Percentiles rank a stretch among this genome's conserved stretches.
phyloP scores from a whole-genome alignment of 192 early-diverging fungal species.

The Lunasporangiospora selenospora region DNA sequence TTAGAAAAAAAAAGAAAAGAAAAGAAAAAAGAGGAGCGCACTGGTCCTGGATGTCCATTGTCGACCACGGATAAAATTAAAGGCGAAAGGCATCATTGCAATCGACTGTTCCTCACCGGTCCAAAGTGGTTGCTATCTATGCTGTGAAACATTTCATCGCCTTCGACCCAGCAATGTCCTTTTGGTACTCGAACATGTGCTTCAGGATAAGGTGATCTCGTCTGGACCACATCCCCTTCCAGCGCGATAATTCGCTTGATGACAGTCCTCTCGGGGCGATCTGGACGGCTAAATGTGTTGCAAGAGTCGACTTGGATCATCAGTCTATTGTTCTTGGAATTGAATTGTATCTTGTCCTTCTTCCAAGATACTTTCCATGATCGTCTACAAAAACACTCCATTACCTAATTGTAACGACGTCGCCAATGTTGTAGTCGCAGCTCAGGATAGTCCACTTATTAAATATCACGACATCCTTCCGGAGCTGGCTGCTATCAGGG shows the following conservation, averaged over 20 bases:
- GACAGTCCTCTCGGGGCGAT: constrained; percentile 70
- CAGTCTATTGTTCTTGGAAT: constrained; percentile 8
- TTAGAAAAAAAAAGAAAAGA: too few species aligned
- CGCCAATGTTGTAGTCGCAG: constrained; percentile 62
- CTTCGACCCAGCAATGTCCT: constrained; percentile 89
- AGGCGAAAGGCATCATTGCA: background rate
- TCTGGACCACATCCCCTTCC: constrained; percentile 76
- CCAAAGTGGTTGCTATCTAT: constrained; percentile 84
- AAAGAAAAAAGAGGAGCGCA: background rate
- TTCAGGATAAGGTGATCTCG: constrained; percentile 52
- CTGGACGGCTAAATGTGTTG: constrained; percentile 58
- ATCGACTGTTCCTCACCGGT: constrained; percentile 53
- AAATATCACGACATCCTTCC: constrained; percentile 71
- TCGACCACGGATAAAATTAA: background rate
- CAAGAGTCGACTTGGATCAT: background rate
- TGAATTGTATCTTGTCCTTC: background rate
- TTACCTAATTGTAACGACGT: constrained; percentile 71
- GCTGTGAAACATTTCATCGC: constrained; percentile 85
- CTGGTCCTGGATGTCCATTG: background rate
- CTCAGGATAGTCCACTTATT: constrained; percentile 60
- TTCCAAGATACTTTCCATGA: background rate
- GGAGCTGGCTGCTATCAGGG: constrained; percentile 70
- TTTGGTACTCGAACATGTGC: constrained; percentile 66
- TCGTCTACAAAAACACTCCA: background rate
- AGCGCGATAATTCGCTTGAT: constrained; percentile 88